Evolutionary conservation across 192 early-diverging fungal species (phyloP).

Genomic region (Gaertneriomyces semiglobifer): DNA sequence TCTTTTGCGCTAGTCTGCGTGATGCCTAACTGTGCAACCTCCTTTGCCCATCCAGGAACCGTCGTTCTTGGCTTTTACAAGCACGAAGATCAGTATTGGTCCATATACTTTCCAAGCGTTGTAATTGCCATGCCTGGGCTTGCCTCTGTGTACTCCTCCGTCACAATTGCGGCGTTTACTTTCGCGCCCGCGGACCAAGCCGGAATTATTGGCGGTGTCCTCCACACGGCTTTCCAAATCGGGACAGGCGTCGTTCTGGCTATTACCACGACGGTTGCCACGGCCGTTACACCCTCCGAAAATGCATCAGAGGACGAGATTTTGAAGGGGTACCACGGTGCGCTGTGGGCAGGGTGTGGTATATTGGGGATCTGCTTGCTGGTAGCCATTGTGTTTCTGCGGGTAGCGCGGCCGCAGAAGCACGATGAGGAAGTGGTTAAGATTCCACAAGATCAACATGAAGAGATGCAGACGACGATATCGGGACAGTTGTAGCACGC

Average conservation of each 20-base stretch:
- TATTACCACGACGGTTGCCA: conserved; percentile 27
- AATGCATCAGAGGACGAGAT: background rate
- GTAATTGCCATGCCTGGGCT: conserved; percentile 12
- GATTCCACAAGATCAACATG: background rate
- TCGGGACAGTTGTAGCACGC: background rate
- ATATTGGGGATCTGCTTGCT: conserved; percentile 14
- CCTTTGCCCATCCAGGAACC: background rate
- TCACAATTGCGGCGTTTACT: conserved; percentile 18
- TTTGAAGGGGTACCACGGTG: conserved; percentile 29
- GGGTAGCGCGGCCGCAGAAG: background rate
- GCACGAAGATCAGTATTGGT: conserved; percentile 29
- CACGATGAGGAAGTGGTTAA: background rate
- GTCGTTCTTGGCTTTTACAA: conserved; percentile 26
- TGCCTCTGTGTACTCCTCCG: conserved; percentile 12
- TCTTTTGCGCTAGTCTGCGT: background rate
- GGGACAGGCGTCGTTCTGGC: conserved; percentile 30
- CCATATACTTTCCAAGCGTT: conserved; percentile 13
- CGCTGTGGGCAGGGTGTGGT: conserved; percentile 25
- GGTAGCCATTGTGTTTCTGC: conserved; percentile 21
- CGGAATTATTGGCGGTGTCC: conserved; percentile 32
- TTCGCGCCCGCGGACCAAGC: conserved; percentile 18
- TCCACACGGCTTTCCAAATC: conserved; percentile 37
- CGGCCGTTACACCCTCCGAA: conserved; percentile 8
- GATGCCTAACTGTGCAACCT: background rate
- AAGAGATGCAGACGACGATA: background rate